Evolutionary conservation across 2,329 filamentous ascomycete genomes (phyloP).

Genomic region (Alternaria sp.): DNA sequence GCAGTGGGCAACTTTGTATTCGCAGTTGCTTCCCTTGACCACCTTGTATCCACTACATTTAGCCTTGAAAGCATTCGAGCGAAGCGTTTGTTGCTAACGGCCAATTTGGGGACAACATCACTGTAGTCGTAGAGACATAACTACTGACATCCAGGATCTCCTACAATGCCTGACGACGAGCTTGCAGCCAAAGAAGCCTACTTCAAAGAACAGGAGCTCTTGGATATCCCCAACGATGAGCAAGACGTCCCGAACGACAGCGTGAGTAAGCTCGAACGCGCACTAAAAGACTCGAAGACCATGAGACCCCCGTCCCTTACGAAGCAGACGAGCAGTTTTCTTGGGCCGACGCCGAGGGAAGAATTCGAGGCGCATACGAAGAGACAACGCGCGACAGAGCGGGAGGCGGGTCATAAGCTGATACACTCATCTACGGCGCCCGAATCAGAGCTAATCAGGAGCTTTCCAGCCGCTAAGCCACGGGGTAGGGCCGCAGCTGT

Average conservation of each 20-base stretch:
- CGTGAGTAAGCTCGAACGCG: conserved; percentile 27
- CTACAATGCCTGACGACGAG: conserved; percentile 35
- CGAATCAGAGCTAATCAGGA: conserved; percentile 24
- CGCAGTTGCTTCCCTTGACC: background rate
- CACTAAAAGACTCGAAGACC: conserved; percentile 33
- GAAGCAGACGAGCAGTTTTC: conserved; percentile 38
- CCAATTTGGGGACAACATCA: background rate
- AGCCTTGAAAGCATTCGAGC: conserved; percentile 4
- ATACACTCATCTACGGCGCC: conserved; percentile 33
- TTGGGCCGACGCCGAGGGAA: conserved; percentile 45
- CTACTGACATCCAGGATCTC: background rate
- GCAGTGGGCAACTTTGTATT: background rate
- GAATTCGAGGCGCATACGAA: conserved; percentile 37
- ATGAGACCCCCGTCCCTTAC: conserved; percentile 29
- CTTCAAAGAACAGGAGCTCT: conserved; percentile 41
- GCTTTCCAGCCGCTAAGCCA: conserved; percentile 24
- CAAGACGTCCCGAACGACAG: conserved; percentile 24
- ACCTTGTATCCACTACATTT: background rate
- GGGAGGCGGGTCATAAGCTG: conserved; percentile 18
- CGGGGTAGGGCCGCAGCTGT: conserved; percentile 7
- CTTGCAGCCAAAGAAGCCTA: conserved; percentile 41
- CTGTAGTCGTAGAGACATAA: background rate
- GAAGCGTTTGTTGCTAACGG: background rate
- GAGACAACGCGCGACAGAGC: conserved; percentile 24
- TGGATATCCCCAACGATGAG: conserved; percentile 45